These are phyloP conservation scores for Roridomyces roridus DNA, from an alignment of 768 basidiomycete species.

Conservation along the genomic window DNA sequence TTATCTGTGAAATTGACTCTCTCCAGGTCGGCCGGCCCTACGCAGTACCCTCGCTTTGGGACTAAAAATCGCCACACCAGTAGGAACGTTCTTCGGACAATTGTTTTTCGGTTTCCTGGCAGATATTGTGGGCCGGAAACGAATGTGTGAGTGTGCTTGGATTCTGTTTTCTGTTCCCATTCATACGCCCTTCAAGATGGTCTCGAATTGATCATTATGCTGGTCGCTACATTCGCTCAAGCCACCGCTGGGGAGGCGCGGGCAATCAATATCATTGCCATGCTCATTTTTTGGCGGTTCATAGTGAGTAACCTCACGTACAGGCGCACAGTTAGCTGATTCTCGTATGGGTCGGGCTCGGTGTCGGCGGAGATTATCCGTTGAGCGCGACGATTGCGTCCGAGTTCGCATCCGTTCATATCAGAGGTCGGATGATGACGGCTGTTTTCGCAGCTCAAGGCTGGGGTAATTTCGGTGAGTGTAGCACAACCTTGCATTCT, in stretches of 20 bases:
- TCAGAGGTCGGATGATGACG: constrained; percentile 87
- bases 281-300: constrained; percentile 85
- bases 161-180: too few relatives aligned
- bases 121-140: constrained; percentile 76
- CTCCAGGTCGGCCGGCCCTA: not conserved
- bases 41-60: constrained; percentile 30
- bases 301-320: too few relatives aligned
- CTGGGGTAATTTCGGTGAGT: constrained; percentile 82
- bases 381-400: constrained; percentile 86
- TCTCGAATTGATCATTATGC: constrained; percentile 81
- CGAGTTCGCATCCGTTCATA: constrained; percentile 81
- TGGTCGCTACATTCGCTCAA: constrained; percentile 79
- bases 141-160: constrained; percentile 80
- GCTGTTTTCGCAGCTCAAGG: constrained; percentile 88
- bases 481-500: not conserved
- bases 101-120: constrained; percentile 82
- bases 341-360: constrained; percentile 65
- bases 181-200: constrained; percentile 51
- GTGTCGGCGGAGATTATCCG: constrained; percentile 93
- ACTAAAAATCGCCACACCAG: constrained; percentile 64
- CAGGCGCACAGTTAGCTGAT: too few relatives aligned
- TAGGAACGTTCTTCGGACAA: constrained; percentile 79
- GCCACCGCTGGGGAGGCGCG: constrained; percentile 74
- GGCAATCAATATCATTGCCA: constrained; percentile 75
- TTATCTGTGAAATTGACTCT: not conserved